A percentile compares a stretch with the other conserved stretches of the same genome.
These are phyloP conservation scores for Austroboletus eburneus DNA, from an alignment of 768 basidiomycete genomes.

Conservation along the genomic window DNA sequence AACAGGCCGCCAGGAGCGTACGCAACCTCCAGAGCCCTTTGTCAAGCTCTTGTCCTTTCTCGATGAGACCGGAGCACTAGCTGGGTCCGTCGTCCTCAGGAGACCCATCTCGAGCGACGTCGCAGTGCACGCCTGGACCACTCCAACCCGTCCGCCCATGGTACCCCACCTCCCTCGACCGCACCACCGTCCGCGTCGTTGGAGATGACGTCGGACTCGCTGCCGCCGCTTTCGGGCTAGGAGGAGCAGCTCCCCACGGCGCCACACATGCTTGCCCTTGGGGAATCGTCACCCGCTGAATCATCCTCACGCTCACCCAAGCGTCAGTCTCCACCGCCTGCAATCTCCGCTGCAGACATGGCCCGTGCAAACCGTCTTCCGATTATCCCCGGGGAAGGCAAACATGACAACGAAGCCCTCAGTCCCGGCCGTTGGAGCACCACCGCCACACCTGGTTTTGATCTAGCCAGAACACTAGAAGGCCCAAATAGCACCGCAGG, in stretches of 20 bases:
- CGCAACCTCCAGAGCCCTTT: slow-evolving; percentile 66
- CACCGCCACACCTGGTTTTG: slow-evolving; percentile 67
- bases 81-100: slow-evolving; percentile 46
- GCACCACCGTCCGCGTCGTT: slow-evolving; percentile 8
- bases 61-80: slow-evolving; percentile 53
- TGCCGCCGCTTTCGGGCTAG: slow-evolving; percentile 2
- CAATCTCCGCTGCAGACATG: slow-evolving; percentile 28
- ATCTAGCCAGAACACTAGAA: slow-evolving; percentile 15
- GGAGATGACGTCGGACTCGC: slow-evolving; percentile 13
- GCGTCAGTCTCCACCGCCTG: slow-evolving; percentile 31
- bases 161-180: slow-evolving; percentile 2
- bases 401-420: slow-evolving; percentile 30
- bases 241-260: slow-evolving; percentile 15
- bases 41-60: slow-evolving; percentile 57
- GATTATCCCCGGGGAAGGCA: slow-evolving; percentile 18
- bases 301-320: slow-evolving; percentile 26
- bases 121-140: slow-evolving; percentile 26
- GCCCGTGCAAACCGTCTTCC: slow-evolving; percentile 28
- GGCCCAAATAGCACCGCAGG: slow-evolving; percentile 9
- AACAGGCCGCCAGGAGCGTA: slow-evolving; percentile 37
- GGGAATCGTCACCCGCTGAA: slow-evolving; percentile 24
- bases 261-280: slow-evolving; percentile 19
- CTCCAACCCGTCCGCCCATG: neutral
- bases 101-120: slow-evolving; percentile 51
- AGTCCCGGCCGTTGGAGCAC: slow-evolving; percentile 72